phyloP scores from a whole-genome alignment of 73 alveolate genomes.

The Paramecium bursaria region DNA sequence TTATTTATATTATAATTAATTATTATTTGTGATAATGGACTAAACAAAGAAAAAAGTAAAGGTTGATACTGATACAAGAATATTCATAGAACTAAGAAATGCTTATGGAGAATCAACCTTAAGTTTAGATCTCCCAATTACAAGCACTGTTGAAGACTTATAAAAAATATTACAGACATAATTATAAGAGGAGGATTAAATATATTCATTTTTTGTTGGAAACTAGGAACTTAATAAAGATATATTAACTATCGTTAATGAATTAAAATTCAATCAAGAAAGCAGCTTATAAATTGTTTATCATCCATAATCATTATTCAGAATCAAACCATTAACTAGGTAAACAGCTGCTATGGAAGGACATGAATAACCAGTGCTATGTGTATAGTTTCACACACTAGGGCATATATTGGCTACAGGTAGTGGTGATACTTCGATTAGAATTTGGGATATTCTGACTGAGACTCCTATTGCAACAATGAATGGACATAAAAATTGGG shows the following conservation, averaged over 20 bases:
- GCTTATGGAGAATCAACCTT: constrained; percentile 40
- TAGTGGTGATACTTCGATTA: constrained; percentile 98
- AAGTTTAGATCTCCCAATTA: constrained; percentile 43
- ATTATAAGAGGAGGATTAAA: constrained; percentile 59
- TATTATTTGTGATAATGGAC: background rate
- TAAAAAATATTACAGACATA: constrained; percentile 33
- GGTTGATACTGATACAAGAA: constrained; percentile 9
- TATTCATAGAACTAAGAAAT: constrained; percentile 7
- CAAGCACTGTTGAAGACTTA: constrained; percentile 54
- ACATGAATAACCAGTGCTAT: constrained; percentile 94
- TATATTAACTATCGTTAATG: constrained; percentile 6
- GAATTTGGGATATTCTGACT: constrained; percentile 98
- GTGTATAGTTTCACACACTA: constrained; percentile 84
- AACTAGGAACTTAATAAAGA: constrained; percentile 49
- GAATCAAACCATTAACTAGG: constrained; percentile 98
- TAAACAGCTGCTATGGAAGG: constrained; percentile 98
- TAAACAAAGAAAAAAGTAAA: constrained; percentile 37
- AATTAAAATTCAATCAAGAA: constrained; percentile 47
- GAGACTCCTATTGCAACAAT: constrained; percentile 94
- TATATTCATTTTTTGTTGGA: constrained; percentile 58
- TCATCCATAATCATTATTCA: constrained; percentile 98
- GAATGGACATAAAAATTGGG: constrained; percentile 94
- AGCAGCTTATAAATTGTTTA: constrained; percentile 78
- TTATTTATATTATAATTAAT: no score
- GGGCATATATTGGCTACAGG: constrained; percentile 95